A percentile compares a stretch with the other conserved stretches of the same genome.
Evolutionary conservation across 805 yeast species (phyloP).

Genomic region (Diddensiella santjacobensis): DNA sequence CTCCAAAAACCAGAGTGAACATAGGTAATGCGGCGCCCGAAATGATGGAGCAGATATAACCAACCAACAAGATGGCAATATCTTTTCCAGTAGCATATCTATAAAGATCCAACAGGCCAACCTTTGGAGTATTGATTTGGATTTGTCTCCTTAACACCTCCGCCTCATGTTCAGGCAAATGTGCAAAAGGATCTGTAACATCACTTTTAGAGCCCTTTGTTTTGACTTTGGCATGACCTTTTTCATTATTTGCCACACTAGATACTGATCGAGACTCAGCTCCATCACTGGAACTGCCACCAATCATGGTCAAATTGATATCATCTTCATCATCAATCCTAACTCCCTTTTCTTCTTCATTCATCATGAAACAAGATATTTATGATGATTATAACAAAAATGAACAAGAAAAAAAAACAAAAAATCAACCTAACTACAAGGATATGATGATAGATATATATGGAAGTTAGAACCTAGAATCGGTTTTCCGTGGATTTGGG

Average conservation of each 20-base stretch:
- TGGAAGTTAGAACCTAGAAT: no score
- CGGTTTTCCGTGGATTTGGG: no score
- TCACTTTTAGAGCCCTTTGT: constrained; percentile 3
- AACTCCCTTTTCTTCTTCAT: neutral
- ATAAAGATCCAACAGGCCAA: constrained; percentile 31
- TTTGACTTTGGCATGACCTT: constrained; percentile 1
- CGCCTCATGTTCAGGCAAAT: constrained; percentile 32
- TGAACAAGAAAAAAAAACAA: no score
- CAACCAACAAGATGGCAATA: constrained; percentile 28
- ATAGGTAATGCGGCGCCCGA: constrained; percentile 41
- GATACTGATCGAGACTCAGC: neutral
- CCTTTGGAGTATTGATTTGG: constrained; percentile 19
- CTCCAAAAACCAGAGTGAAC: constrained; percentile 40
- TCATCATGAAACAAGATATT: no score
- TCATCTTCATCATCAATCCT: neutral
- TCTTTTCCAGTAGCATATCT: constrained; percentile 35
- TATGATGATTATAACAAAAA: no score
- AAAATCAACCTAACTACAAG: no score
- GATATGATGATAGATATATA: no score
- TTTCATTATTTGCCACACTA: neutral
- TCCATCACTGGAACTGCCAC: constrained; percentile 1
- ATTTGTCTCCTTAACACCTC: constrained; percentile 34
- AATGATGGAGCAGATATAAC: constrained; percentile 32
- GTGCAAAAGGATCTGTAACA: constrained; percentile 26
- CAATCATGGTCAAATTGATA: neutral